Evolutionary conservation across 2,329 filamentous ascomycete genomes (phyloP).

Genomic region (Alternaria sp.): DNA sequence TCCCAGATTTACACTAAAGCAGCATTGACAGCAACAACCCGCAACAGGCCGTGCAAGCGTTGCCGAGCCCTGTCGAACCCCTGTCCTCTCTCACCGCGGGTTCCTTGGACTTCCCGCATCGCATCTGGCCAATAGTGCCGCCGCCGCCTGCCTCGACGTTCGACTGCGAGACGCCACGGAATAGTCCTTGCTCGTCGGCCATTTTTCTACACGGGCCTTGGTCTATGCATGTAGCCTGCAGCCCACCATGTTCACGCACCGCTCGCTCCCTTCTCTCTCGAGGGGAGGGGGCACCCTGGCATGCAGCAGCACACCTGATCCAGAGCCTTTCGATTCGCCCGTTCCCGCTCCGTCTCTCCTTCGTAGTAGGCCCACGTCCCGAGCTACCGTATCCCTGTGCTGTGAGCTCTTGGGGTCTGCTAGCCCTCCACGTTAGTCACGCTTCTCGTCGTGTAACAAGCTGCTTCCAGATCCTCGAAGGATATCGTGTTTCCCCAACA

Average conservation of each 20-base stretch:
- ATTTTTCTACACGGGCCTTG: conserved; percentile 50
- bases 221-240: conserved; percentile 45
- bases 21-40: conserved; percentile 48
- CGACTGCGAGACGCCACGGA: conserved; percentile 51
- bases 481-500: conserved; percentile 52
- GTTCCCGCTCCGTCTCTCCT: conserved; percentile 44
- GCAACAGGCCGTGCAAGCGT: conserved; percentile 52
- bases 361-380: conserved; percentile 51
- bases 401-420: conserved; percentile 44
- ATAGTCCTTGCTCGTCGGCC: conserved; percentile 52
- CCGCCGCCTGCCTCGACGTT: conserved; percentile 46
- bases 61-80: conserved; percentile 52
- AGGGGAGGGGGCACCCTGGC: conserved; percentile 46
- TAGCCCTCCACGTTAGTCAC: conserved; percentile 51
- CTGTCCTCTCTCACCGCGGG: conserved; percentile 42
- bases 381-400: conserved; percentile 53
- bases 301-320: conserved; percentile 49
- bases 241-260: conserved; percentile 49
- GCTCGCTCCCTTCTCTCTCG: conserved; percentile 45
- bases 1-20: conserved; percentile 36
- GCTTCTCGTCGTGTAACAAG: conserved; percentile 52
- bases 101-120: conserved; percentile 51
- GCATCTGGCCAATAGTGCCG: conserved; percentile 50
- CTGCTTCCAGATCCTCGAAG: conserved; percentile 51
- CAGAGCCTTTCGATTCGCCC: conserved; percentile 50